These are phyloP conservation scores for Metarhizium humberi DNA, from an alignment of 2,329 filamentous ascomycete species.

Conservation along the genomic window DNA sequence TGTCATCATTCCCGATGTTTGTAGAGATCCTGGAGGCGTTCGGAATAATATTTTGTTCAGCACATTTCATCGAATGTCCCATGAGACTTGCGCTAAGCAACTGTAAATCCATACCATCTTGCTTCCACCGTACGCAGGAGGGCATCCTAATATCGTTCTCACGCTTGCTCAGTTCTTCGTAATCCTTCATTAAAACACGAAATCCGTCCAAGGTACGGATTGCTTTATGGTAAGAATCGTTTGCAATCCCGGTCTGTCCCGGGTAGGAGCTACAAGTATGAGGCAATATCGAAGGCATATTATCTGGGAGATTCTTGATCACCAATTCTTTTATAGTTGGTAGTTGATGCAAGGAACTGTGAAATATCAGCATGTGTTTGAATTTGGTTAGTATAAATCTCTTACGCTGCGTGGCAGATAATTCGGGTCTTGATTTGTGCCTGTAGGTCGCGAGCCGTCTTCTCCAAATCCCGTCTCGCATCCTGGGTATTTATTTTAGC, in stretches of 20 bases:
- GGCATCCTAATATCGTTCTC: constrained; percentile 15
- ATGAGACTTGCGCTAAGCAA: constrained; percentile 18
- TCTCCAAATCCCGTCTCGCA: constrained; percentile 2
- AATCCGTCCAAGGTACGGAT: constrained; percentile 9
- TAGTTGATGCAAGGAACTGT: background rate
- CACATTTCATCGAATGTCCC: constrained; percentile 9
- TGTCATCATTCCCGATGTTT: constrained; percentile 11
- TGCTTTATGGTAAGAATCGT: constrained; percentile 1
- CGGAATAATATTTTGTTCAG: constrained; percentile 20
- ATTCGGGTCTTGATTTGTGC: background rate
- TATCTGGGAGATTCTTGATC: background rate
- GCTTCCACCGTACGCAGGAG: constrained; percentile 20
- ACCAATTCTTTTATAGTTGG: background rate
- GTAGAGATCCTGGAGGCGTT: constrained; percentile 1
- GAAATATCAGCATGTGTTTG: background rate
- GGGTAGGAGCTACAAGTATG: background rate
- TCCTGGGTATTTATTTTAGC: background rate
- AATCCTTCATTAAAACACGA: constrained; percentile 12
- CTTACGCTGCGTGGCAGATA: constrained; percentile 1
- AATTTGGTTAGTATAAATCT: background rate
- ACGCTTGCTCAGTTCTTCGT: constrained; percentile 13
- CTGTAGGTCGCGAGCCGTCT: constrained; percentile 1
- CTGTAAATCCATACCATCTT: constrained; percentile 20
- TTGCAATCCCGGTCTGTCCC: background rate
- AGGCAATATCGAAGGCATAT: background rate